These are phyloP conservation scores for Rosa chinensis DNA, from an alignment of 306 rosid genomes.

Conservation along the genomic window DNA sequence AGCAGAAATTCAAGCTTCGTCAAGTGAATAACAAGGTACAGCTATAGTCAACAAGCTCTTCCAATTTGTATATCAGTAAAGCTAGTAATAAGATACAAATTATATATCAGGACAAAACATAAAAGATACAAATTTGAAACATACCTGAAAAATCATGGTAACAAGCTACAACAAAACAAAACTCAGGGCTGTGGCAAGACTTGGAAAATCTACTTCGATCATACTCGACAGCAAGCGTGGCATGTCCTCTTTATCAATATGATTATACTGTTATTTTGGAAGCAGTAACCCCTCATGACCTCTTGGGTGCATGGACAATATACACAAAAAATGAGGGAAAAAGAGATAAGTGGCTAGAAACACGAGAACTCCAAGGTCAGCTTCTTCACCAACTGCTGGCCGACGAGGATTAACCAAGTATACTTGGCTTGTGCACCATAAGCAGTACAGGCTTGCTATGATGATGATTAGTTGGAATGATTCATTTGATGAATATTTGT, in stretches of 20 bases:
- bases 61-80: neutral
- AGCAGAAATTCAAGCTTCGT: neutral
- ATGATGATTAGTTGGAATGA: constrained; percentile 51
- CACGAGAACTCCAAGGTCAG: constrained; percentile 84
- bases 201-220: neutral
- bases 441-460: constrained; percentile 61
- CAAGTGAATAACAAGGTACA: constrained; percentile 7
- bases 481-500: constrained; percentile 51
- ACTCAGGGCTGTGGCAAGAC: neutral
- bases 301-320: constrained; percentile 56
- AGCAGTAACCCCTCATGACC: constrained; percentile 49
- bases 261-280: constrained; percentile 39
- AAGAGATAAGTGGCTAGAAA: constrained; percentile 61
- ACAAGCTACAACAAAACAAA: constrained; percentile 9
- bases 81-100: neutral
- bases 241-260: neutral
- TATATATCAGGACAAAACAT: neutral
- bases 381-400: constrained; percentile 90
- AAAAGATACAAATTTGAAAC: neutral
- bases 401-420: constrained; percentile 66
- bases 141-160: constrained; percentile 2
- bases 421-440: constrained; percentile 79
- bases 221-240: neutral
- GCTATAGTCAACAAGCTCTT: neutral
- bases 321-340: constrained; percentile 68